These are phyloP conservation scores for Flaveria bidentis DNA, from an alignment of 129 eudicot species.

Conservation along the genomic window DNA sequence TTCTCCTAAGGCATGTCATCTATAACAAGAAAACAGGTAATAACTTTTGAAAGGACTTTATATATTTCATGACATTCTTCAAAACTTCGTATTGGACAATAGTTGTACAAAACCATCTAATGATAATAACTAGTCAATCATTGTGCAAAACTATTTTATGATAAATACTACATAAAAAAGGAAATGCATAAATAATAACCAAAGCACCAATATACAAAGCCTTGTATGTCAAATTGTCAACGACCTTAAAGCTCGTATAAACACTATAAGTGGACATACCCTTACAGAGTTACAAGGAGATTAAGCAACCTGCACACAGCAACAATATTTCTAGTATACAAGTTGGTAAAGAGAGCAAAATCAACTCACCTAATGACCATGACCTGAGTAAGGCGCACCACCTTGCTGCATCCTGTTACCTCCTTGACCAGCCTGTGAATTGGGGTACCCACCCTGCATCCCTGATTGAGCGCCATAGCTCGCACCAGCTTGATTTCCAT, in stretches of 20 bases:
- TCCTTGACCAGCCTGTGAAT: slow-evolving; percentile 79
- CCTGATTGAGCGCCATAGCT: slow-evolving; percentile 59
- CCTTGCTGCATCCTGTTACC: slow-evolving; percentile 77
- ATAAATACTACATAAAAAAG: too few species aligned
- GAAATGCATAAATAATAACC: too few species aligned
- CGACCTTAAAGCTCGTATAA: too few species aligned
- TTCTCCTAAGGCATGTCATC: not conserved
- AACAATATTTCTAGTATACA: not conserved
- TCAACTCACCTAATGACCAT: slow-evolving; percentile 67
- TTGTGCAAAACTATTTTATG: not conserved
- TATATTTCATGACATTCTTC: not conserved
- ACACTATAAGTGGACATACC: too few species aligned
- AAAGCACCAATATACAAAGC: too few species aligned
- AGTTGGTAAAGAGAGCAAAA: not conserved
- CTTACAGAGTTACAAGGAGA: too few species aligned
- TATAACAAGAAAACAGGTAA: not conserved
- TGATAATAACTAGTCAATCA: too few species aligned
- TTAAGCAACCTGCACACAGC: not conserved
- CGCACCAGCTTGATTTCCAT: slow-evolving; percentile 59
- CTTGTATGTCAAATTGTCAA: too few species aligned
- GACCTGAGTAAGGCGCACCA: slow-evolving; percentile 78
- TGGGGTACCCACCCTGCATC: slow-evolving; percentile 69
- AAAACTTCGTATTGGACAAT: not conserved
- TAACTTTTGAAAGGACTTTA: not conserved
- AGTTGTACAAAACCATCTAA: too few species aligned